Percentiles rank a stretch among this genome's conserved stretches.
These are phyloP conservation scores for Tetrahymena malaccensis DNA, from an alignment of 73 alveolate species.

Conservation along the genomic window DNA sequence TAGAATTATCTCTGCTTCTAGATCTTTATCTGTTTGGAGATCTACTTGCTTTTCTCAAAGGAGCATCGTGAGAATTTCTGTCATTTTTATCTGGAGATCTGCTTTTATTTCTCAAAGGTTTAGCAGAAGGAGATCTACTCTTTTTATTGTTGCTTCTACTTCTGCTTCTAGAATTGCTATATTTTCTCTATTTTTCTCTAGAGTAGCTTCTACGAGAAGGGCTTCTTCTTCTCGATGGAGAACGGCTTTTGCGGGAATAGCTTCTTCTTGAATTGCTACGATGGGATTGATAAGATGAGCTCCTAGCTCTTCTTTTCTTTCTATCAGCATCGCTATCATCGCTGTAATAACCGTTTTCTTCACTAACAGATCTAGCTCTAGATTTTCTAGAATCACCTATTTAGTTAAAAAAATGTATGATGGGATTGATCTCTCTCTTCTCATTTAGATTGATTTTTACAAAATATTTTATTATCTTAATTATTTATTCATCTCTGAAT, in stretches of 20 bases:
- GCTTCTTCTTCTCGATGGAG: not conserved
- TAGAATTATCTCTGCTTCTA: not conserved
- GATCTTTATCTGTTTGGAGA: not conserved
- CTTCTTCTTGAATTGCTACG: not conserved
- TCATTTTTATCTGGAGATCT: not conserved
- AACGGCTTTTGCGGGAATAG: not conserved
- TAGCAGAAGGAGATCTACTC: not conserved
- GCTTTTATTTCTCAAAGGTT: not conserved
- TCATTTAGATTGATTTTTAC: not conserved
- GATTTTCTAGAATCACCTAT: not conserved
- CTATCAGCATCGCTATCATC: not conserved
- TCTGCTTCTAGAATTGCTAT: not conserved
- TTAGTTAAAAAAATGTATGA: not conserved
- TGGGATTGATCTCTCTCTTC: not conserved
- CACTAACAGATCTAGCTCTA: not conserved
- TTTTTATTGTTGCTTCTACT: not conserved
- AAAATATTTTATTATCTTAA: not conserved
- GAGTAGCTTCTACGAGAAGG: not conserved
- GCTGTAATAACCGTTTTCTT: not conserved
- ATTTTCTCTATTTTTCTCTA: not conserved
- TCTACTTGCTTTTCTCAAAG: not conserved
- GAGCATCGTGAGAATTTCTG: not conserved
- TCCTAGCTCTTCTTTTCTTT: not conserved
- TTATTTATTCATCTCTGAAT: not conserved
- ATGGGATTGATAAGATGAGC: not conserved